These are phyloP conservation scores for Solanum medicagineum DNA, from an alignment of 257 asterid genomes.

Conservation along the genomic window DNA sequence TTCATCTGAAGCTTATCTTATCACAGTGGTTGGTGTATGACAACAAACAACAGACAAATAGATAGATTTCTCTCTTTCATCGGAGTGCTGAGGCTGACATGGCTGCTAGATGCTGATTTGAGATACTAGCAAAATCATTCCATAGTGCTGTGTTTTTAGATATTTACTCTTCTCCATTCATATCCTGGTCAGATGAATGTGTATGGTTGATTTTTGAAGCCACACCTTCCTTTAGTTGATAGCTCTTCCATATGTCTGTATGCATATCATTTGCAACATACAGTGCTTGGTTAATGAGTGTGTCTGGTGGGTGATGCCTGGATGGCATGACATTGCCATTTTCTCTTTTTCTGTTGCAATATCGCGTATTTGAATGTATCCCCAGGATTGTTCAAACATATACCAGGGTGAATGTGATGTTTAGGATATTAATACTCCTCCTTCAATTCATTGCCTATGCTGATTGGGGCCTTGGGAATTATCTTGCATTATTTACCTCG, in stretches of 20 bases:
- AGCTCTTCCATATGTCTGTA: not conserved
- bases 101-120: not conserved
- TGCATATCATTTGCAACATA: not conserved
- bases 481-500: not conserved
- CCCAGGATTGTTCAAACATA: not conserved
- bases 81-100: not conserved
- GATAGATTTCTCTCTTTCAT: not conserved
- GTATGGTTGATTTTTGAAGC: not conserved
- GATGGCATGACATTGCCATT: not conserved
- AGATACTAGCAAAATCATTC: not conserved
- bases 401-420: not conserved
- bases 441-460: not conserved
- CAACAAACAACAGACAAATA: not conserved
- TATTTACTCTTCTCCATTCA: not conserved
- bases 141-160: not conserved
- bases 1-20: not conserved
- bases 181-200: not conserved
- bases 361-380: not conserved
- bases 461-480: not conserved
- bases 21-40: not conserved
- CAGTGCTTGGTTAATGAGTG: not conserved
- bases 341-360: not conserved
- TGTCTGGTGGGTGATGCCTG: not conserved
- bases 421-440: not conserved
- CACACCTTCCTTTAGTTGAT: not conserved